phyloP scores from a whole-genome alignment of 257 asterid species.

The Solanum habrochaites region DNA sequence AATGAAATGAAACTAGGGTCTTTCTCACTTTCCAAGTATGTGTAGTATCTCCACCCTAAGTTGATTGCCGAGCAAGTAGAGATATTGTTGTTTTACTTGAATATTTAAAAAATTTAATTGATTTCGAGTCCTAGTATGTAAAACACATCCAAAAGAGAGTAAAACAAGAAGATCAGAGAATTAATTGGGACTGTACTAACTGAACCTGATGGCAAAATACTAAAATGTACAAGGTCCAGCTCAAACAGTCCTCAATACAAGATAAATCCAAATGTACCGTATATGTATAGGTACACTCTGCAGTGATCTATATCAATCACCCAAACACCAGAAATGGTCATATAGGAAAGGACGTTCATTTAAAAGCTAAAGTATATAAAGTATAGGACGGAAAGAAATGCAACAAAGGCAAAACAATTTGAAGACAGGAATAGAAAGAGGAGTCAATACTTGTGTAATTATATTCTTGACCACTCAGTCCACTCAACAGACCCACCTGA shows the following conservation, averaged over 20 bases:
- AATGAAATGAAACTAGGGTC: not conserved
- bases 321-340: not conserved
- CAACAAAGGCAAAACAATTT: constrained; percentile 22
- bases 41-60: not conserved
- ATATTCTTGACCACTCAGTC: constrained; percentile 51
- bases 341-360: not conserved
- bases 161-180: not conserved
- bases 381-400: constrained; percentile 11
- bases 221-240: not conserved
- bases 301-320: constrained; percentile 14
- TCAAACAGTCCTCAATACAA: not conserved
- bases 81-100: not conserved
- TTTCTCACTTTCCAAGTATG: not conserved
- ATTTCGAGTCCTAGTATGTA: not conserved
- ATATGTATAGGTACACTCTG: constrained; percentile 21
- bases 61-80: not conserved
- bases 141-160: not conserved
- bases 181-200: not conserved
- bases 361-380: not conserved
- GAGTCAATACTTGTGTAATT: constrained; percentile 59
- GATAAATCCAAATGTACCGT: constrained; percentile 3
- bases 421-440: constrained; percentile 66
- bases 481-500: constrained; percentile 47
- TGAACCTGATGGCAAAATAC: not conserved
- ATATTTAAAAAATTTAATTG: not conserved